A percentile compares a stretch with the other conserved stretches of the same genome.
These are phyloP conservation scores for Talaromyces albobiverticillius DNA, from an alignment of 2,329 filamentous ascomycete genomes.

Conservation along the genomic window DNA sequence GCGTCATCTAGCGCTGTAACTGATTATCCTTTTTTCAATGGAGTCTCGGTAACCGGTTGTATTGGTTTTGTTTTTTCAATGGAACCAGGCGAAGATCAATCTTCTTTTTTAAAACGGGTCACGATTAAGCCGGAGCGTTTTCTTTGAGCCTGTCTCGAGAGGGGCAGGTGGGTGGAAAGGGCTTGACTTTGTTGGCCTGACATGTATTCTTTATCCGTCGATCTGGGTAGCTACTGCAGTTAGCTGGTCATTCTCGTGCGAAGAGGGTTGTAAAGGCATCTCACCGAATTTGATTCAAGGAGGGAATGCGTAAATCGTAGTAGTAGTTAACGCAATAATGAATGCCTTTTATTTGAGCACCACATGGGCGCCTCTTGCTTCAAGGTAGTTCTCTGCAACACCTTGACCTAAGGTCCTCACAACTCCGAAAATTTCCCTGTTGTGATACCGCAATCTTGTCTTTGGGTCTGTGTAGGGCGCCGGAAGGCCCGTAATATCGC, in stretches of 20 bases:
- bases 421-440: constrained; percentile 84
- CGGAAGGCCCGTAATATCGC: constrained; percentile 91
- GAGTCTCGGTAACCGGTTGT: constrained; percentile 67
- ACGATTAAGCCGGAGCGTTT: constrained; percentile 99
- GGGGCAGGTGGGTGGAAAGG: constrained; percentile 78
- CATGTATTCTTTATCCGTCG: constrained; percentile 44
- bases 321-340: background rate
- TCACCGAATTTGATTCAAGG: background rate
- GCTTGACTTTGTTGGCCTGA: constrained; percentile 95
- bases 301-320: background rate
- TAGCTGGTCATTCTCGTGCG: too few relatives aligned
- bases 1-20: constrained; percentile 54
- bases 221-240: background rate
- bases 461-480: constrained; percentile 93
- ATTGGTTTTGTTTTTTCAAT: constrained; percentile 60
- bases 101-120: constrained; percentile 58
- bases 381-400: constrained; percentile 81
- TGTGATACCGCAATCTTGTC: constrained; percentile 86
- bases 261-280: too few relatives aligned
- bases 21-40: constrained; percentile 57
- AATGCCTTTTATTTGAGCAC: constrained; percentile 67
- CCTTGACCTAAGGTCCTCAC: constrained; percentile 79
- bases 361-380: constrained; percentile 86
- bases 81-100: constrained; percentile 70
- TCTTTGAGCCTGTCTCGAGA: constrained; percentile 78